Evolutionary conservation across 2,329 filamentous ascomycete genomes (phyloP).

Genomic region (Fusarium sacchari): DNA sequence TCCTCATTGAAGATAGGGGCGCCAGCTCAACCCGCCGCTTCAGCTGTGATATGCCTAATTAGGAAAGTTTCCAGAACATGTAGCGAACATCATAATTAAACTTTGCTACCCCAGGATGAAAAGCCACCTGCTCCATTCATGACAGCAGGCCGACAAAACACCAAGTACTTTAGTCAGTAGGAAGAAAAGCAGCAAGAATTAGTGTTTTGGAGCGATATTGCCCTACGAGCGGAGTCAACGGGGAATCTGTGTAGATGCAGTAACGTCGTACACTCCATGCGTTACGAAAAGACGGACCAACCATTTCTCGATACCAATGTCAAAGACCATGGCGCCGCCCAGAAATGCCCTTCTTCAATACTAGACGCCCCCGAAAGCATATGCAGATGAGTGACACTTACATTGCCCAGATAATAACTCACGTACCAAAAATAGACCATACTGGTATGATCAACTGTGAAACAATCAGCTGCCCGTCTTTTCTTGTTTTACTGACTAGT

Average conservation of each 20-base stretch:
- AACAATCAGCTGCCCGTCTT: not conserved
- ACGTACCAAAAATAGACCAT: not conserved
- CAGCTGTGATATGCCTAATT: slow-evolving; percentile 9
- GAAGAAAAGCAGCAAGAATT: not conserved
- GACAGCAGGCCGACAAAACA: not conserved
- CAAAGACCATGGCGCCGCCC: not conserved
- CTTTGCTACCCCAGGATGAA: not conserved
- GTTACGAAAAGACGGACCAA: not conserved
- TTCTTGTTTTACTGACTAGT: not conserved
- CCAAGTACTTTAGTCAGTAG: not conserved
- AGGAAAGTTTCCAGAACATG: slow-evolving; percentile 16
- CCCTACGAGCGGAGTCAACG: not conserved
- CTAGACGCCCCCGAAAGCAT: not conserved
- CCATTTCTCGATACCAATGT: not conserved
- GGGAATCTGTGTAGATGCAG: not conserved
- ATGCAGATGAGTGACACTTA: not conserved
- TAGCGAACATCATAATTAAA: slow-evolving; percentile 11
- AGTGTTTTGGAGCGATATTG: not conserved
- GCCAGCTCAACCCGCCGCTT: slow-evolving; percentile 27
- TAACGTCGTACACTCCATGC: slow-evolving; percentile 5
- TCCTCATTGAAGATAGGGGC: slow-evolving; percentile 36
- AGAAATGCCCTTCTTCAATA: not conserved
- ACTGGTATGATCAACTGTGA: not conserved
- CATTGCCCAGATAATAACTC: not conserved
- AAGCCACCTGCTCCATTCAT: not conserved